phyloP scores from a whole-genome alignment of 75 land plant genomes.

The Gnetum montanum region DNA sequence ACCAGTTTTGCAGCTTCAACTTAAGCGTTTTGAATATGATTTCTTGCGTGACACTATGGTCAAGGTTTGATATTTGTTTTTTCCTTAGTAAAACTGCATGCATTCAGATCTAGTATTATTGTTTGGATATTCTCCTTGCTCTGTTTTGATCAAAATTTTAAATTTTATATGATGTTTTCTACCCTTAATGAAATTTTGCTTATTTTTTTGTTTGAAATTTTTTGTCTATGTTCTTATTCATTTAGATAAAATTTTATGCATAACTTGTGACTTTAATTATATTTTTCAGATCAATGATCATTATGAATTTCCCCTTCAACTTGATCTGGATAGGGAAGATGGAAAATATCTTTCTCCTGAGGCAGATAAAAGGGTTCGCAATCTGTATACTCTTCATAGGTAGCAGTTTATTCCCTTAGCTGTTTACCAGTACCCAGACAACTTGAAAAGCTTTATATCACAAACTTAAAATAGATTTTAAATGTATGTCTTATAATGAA shows the following conservation, averaged over 20 bases:
- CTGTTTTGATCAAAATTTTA: too few species aligned
- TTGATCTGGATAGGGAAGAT: slow-evolving; percentile 84
- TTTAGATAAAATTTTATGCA: too few species aligned
- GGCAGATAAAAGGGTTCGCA: slow-evolving; percentile 87
- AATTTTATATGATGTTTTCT: too few species aligned
- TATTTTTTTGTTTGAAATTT: not conserved
- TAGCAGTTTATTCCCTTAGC: too few species aligned
- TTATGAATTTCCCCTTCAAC: slow-evolving; percentile 84
- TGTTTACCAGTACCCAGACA: too few species aligned
- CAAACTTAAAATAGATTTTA: too few species aligned
- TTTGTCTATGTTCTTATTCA: too few species aligned
- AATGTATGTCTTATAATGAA: too few species aligned
- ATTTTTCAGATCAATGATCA: slow-evolving; percentile 87
- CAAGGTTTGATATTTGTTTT: slow-evolving; percentile 62
- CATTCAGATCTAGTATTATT: too few species aligned
- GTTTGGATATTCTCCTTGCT: too few species aligned
- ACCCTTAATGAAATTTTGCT: not conserved
- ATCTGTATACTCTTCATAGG: slow-evolving; percentile 90
- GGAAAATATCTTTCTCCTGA: slow-evolving; percentile 91
- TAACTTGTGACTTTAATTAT: slow-evolving; percentile 1
- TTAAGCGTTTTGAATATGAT: slow-evolving; percentile 91
- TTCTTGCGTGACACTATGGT: slow-evolving; percentile 83
- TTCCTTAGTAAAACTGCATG: too few species aligned
- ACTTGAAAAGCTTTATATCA: too few species aligned
- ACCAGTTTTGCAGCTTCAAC: slow-evolving; percentile 83